These are phyloP conservation scores for Cutaneotrichosporon dermatis DNA, from an alignment of 1,284 basidiomycete genomes.

Conservation along the genomic window DNA sequence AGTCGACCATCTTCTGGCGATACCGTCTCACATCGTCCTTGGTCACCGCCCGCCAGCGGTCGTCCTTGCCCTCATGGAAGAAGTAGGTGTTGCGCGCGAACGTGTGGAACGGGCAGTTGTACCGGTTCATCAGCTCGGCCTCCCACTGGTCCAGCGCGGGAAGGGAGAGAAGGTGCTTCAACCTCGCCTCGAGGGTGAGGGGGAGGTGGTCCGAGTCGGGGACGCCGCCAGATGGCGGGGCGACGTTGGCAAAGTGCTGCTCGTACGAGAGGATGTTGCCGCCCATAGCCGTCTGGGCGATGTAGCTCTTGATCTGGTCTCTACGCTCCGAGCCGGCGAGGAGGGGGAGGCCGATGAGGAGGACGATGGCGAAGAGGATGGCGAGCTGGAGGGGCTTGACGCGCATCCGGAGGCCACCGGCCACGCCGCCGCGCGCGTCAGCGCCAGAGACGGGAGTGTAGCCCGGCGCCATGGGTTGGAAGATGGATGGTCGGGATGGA, in stretches of 20 bases:
- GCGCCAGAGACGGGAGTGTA: constrained; percentile 2
- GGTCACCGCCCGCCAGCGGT: constrained; percentile 41
- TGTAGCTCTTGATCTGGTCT: constrained; percentile 1
- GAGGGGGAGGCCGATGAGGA: constrained; percentile 14
- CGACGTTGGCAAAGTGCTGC: constrained; percentile 21
- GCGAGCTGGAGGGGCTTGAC: constrained; percentile 15
- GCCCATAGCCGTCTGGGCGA: constrained; percentile 2
- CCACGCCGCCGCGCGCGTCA: constrained; percentile 1
- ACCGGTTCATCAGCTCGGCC: constrained; percentile 37
- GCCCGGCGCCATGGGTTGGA: constrained; percentile 1
- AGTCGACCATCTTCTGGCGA: constrained; percentile 44
- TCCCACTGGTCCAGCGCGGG: constrained; percentile 45
- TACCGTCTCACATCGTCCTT: constrained; percentile 39
- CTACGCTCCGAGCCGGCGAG: constrained; percentile 14
- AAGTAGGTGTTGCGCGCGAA: constrained; percentile 46
- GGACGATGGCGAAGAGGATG: constrained; percentile 15
- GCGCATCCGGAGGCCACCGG: constrained; percentile 13
- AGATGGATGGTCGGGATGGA: background rate
- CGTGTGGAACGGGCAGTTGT: constrained; percentile 43
- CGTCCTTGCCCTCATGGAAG: constrained; percentile 40
- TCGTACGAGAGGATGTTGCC: background rate
- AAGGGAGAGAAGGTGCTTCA: constrained; percentile 30
- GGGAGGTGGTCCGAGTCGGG: constrained; percentile 27
- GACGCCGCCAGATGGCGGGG: constrained; percentile 31
- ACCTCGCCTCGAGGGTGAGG: constrained; percentile 35